Evolutionary conservation across 2,329 filamentous ascomycete species (phyloP), one percentile per base, ranked within the genome.

Genomic region (Salinomyces thailandicus): DNA sequence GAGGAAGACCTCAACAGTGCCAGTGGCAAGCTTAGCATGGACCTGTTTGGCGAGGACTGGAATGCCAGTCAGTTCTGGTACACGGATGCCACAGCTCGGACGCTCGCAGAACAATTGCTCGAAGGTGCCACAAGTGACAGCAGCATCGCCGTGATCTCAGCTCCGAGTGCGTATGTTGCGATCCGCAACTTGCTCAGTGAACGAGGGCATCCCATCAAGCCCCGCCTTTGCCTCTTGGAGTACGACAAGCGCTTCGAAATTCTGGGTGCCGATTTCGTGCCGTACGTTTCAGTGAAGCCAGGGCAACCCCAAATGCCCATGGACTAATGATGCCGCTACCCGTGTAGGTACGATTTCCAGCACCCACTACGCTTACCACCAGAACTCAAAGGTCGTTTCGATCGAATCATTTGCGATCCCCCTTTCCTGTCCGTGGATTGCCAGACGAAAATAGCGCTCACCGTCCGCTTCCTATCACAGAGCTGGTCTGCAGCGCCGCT

Each of bases 61-160:
- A 84, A 87, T 53, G 73, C 80, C 52, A 81, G 75, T 43, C 83
- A 89, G 60, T 91, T 91, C 53, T 91, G 84, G 83, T 83, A 66
- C 26, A 76, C 75, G 6, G 77, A 86, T 36, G 73, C 78, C 45
- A 87, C 82, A 16, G 83, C 83, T 0, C 67, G 58, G 2, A 53
- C 67, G 4, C 60, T 83, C 14, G 83, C 81, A 1, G 63, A 67
- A 37, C 71, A 83, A 50, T 66, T 91, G 20, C 68, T 89, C 1
- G 66, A 73, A 4, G 77, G 69, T 32, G 68, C 73, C 2, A 74
- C 68, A 1, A 58, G 66, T 2, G 65, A 71, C 7, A 75, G 70
- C 18, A 67, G 62, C 2, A 76, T 89, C 46, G 81, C 73, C 3
- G 72, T 86, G 2, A 70, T 89, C 5, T 85, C 80, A 17, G 73